These are phyloP conservation scores for Panaeolus papilionaceus DNA, from an alignment of 768 basidiomycete species.

Conservation along the genomic window DNA sequence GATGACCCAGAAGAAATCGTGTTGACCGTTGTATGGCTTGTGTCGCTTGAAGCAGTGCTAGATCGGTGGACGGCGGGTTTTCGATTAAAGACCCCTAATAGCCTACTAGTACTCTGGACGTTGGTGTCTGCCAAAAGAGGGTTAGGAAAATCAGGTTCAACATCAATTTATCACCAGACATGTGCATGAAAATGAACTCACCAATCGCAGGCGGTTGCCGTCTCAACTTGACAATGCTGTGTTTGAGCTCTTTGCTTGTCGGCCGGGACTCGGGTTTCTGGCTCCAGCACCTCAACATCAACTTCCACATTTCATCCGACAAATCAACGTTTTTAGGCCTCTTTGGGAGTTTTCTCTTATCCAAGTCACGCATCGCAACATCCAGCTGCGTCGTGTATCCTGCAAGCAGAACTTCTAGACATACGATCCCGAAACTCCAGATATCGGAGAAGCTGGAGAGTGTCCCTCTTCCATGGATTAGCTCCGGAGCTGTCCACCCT, in stretches of 20 bases:
- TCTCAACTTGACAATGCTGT: slow-evolving; percentile 31
- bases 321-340: slow-evolving; percentile 43
- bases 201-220: slow-evolving; percentile 20
- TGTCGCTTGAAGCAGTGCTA: neutral
- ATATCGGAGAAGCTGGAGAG: slow-evolving; percentile 48
- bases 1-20: neutral
- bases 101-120: neutral
- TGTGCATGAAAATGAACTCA: neutral
- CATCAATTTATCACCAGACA: neutral
- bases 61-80: neutral
- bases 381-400: slow-evolving; percentile 35
- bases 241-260: slow-evolving; percentile 41
- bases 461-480: slow-evolving; percentile 36
- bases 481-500: slow-evolving; percentile 51
- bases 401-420: slow-evolving; percentile 51
- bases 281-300: slow-evolving; percentile 52
- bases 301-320: slow-evolving; percentile 46
- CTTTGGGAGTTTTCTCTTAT: slow-evolving; percentile 42
- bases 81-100: neutral
- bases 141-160: neutral
- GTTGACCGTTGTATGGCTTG: neutral
- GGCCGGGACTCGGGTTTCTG: slow-evolving; percentile 45
- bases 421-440: slow-evolving; percentile 57
- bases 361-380: slow-evolving; percentile 40
- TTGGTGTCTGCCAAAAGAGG: neutral